phyloP scores from a whole-genome alignment of 1,139 yeast species.

The Protomyces inouyei region DNA sequence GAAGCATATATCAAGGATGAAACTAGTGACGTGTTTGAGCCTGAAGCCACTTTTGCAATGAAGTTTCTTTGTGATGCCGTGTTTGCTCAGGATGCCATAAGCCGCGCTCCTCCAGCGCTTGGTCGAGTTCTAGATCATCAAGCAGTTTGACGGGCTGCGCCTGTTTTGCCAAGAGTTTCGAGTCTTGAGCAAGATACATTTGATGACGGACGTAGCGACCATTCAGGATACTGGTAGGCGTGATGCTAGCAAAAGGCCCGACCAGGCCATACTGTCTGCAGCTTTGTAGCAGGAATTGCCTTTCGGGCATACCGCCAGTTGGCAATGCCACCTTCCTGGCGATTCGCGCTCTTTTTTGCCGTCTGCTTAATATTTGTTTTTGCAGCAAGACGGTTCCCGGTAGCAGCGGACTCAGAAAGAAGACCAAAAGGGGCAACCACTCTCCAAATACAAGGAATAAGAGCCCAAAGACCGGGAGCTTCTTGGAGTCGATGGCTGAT shows the following conservation, averaged over 20 bases:
- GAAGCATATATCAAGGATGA: not conserved
- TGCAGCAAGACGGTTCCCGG: conserved; percentile 21
- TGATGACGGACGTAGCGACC: conserved; percentile 1
- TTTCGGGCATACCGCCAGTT: conserved; percentile 7
- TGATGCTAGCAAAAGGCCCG: conserved; percentile 6
- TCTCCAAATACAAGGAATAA: conserved; percentile 18
- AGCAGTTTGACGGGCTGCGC: not conserved
- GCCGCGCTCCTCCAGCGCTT: conserved; percentile 18
- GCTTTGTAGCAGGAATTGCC: not conserved
- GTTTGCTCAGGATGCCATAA: conserved; percentile 5
- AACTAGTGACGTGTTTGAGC: not conserved
- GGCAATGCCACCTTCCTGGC: not conserved
- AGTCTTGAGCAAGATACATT: conserved; percentile 4
- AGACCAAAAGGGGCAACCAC: conserved; percentile 23
- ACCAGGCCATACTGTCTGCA: conserved; percentile 7
- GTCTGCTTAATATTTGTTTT: not conserved
- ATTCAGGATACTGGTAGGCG: not conserved
- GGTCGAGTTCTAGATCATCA: conserved; percentile 1
- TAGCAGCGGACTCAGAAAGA: conserved; percentile 13
- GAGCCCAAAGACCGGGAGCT: conserved; percentile 14
- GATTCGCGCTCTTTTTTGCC: not conserved
- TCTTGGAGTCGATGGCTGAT: conserved; percentile 13
- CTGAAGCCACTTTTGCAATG: not conserved
- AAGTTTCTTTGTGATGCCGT: not conserved
- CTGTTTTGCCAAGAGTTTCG: not conserved